Evolutionary conservation across 2,329 filamentous ascomycete genomes (phyloP).

Genomic region (Ophiostoma ips): DNA sequence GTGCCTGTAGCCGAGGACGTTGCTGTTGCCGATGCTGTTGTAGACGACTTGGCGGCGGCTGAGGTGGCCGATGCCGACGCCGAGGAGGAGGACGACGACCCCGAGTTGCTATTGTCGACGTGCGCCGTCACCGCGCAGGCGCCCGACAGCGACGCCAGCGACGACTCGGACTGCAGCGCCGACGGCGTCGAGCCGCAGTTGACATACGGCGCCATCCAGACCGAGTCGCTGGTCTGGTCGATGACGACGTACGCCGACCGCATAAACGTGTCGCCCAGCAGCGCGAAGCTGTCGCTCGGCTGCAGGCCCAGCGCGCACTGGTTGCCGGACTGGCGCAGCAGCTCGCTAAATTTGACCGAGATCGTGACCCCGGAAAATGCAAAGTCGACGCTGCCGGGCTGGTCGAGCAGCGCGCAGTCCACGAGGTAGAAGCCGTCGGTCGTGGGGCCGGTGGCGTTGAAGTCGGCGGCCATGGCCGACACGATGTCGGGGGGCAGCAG

Average conservation of each 20-base stretch:
- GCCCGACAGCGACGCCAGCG: slow-evolving; percentile 9
- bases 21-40: background rate
- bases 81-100: background rate
- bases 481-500: slow-evolving; percentile 47
- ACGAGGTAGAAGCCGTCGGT: slow-evolving; percentile 31
- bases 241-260: slow-evolving; percentile 42
- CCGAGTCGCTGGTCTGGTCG: slow-evolving; percentile 33
- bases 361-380: slow-evolving; percentile 34
- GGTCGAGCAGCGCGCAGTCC: slow-evolving; percentile 27
- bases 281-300: slow-evolving; percentile 30
- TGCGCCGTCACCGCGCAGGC: slow-evolving; percentile 4
- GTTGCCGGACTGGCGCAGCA: slow-evolving; percentile 26
- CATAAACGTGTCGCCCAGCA: slow-evolving; percentile 47
- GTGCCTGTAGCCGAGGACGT: background rate
- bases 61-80: background rate
- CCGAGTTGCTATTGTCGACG: background rate
- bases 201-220: slow-evolving; percentile 36
- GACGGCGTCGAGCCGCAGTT: slow-evolving; percentile 36
- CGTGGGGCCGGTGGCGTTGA: slow-evolving; percentile 27
- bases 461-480: slow-evolving; percentile 32
- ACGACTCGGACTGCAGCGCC: slow-evolving; percentile 15
- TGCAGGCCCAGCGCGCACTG: slow-evolving; percentile 36
- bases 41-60: background rate
- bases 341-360: slow-evolving; percentile 34
- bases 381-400: slow-evolving; percentile 29